Evolutionary conservation across 106 monocot genomes (phyloP).

Genomic region (Apostasia ramifera): DNA sequence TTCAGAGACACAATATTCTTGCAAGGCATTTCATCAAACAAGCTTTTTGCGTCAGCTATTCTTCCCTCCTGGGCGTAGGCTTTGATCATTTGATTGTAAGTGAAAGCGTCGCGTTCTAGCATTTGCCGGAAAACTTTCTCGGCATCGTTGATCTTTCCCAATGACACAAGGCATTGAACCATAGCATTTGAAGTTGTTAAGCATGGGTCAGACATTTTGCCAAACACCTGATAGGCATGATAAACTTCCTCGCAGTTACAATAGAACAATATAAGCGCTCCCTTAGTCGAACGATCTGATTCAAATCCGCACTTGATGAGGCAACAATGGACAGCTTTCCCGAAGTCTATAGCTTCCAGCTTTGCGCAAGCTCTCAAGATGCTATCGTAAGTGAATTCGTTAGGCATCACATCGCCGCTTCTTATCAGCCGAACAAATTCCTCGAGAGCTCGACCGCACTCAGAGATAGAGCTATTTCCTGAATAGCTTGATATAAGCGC

Average conservation of each 20-base stretch:
- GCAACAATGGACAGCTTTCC: constrained; percentile 23
- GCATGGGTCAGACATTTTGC: constrained; percentile 9
- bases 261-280: constrained; percentile 33
- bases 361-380: constrained; percentile 22
- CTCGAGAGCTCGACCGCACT: constrained; percentile 15
- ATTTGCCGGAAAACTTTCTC: constrained; percentile 20
- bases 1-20: constrained; percentile 35
- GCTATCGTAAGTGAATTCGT: constrained; percentile 32
- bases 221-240: constrained; percentile 14
- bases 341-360: constrained; percentile 17
- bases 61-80: constrained; percentile 26
- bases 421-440: constrained; percentile 17
- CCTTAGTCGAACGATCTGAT: constrained; percentile 9
- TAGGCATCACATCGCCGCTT: constrained; percentile 4
- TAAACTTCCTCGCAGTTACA: constrained; percentile 10
- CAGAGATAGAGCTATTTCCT: background rate
- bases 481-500: constrained; percentile 29
- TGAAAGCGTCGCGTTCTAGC: constrained; percentile 9
- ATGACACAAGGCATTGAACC: constrained; percentile 17
- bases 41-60: constrained; percentile 12
- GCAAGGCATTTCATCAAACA: constrained; percentile 34
- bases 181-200: constrained; percentile 19
- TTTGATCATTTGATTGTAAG: constrained; percentile 39
- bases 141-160: constrained; percentile 16
- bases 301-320: constrained; percentile 19